A percentile compares a stretch with the other conserved stretches of the same genome.
phyloP scores from a whole-genome alignment of 805 yeast genomes.

The Clavispora santaluciae region DNA sequence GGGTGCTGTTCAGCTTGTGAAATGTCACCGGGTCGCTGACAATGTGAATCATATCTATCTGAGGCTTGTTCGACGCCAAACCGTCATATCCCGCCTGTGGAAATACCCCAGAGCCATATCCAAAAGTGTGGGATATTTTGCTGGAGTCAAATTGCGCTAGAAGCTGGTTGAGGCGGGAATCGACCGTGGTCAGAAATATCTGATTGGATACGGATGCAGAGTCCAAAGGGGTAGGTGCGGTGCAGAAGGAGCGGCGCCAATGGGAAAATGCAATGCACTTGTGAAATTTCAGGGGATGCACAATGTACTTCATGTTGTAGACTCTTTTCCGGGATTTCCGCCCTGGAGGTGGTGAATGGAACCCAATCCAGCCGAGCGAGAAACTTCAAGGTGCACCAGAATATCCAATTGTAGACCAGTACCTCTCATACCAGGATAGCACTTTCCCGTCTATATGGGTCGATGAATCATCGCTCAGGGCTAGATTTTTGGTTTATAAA shows the following conservation, averaged over 20 bases:
- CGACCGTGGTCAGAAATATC: background rate
- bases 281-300: too few relatives aligned
- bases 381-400: background rate
- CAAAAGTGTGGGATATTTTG: slow-evolving; percentile 77
- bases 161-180: slow-evolving; percentile 6
- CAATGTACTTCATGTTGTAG: too few relatives aligned
- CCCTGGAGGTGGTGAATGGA: background rate
- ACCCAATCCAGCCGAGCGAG: background rate
- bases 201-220: background rate
- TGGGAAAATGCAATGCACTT: too few relatives aligned
- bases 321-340: too few relatives aligned
- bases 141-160: slow-evolving; percentile 29
- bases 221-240: background rate
- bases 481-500: too few relatives aligned
- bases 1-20: slow-evolving; percentile 68
- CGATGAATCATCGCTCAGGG: too few relatives aligned
- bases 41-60: slow-evolving; percentile 80
- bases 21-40: slow-evolving; percentile 72
- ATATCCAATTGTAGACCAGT: background rate
- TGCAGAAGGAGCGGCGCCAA: background rate
- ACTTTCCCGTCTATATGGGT: too few relatives aligned
- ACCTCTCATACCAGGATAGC: background rate
- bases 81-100: slow-evolving; percentile 49
- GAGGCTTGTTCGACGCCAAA: slow-evolving; percentile 44
- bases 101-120: slow-evolving; percentile 94